phyloP scores from a whole-genome alignment of 2,329 filamentous ascomycete genomes.

The Westerdykella aurantiaca region DNA sequence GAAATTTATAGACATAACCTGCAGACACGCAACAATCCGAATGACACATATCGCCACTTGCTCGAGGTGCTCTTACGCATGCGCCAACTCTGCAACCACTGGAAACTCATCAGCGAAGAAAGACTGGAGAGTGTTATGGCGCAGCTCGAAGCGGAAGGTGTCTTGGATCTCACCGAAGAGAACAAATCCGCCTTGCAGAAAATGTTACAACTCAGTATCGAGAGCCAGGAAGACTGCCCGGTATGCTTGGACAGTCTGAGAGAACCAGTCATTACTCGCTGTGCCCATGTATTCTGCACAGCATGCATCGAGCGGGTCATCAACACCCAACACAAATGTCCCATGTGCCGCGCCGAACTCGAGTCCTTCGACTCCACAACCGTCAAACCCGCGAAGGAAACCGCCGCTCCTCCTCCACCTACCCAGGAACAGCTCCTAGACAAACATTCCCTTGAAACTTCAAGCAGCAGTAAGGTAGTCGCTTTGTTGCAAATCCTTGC shows the following conservation, averaged over 20 bases:
- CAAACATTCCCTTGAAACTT: conserved; percentile 43
- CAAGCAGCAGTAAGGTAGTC: conserved; percentile 75
- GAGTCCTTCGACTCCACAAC: conserved; percentile 45
- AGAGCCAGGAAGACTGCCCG: conserved; percentile 75
- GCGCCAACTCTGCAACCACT: conserved; percentile 83
- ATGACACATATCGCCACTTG: conserved; percentile 60
- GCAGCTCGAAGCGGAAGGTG: conserved; percentile 60
- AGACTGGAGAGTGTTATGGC: conserved; percentile 67
- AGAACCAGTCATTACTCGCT: conserved; percentile 74
- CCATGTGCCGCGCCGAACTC: conserved; percentile 71
- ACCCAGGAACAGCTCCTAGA: conserved; percentile 45
- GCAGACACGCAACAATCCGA: conserved; percentile 37
- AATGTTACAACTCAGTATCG: conserved; percentile 68
- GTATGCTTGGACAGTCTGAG: conserved; percentile 71
- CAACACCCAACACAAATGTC: conserved; percentile 71
- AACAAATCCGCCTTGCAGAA: conserved; percentile 68
- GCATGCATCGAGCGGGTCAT: conserved; percentile 71
- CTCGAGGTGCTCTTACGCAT: conserved; percentile 77
- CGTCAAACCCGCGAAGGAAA: conserved; percentile 59
- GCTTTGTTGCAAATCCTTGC: conserved; percentile 69
- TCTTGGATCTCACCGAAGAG: conserved; percentile 65
- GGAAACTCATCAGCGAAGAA: conserved; percentile 67
- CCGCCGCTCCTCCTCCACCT: conserved; percentile 13
- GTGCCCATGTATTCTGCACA: conserved; percentile 73
- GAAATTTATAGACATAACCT: conserved; percentile 51